Evolutionary conservation across 108 stramenopile genomes (phyloP).

Genomic region (Nitzschia sp.): DNA sequence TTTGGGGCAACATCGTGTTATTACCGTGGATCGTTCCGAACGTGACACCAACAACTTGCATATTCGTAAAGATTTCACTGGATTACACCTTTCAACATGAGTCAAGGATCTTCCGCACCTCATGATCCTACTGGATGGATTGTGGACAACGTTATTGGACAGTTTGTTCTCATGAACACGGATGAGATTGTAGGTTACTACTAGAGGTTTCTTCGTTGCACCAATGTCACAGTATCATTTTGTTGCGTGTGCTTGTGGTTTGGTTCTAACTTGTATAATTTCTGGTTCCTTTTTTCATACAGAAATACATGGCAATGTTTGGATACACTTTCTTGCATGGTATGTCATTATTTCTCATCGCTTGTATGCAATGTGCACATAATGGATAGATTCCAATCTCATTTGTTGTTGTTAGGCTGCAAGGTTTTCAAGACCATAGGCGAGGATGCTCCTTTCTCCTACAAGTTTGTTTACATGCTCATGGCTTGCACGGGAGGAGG

Average conservation of each 20-base stretch:
- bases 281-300: not conserved
- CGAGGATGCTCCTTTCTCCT: conserved; percentile 46
- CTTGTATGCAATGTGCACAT: not conserved
- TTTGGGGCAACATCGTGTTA: too few species aligned
- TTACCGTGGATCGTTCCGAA: too few species aligned
- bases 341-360: not conserved
- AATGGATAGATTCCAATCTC: not conserved
- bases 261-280: too few species aligned
- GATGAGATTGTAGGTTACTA: conserved; percentile 55
- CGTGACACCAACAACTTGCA: too few species aligned
- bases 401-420: conserved; percentile 27
- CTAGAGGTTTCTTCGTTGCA: too few species aligned
- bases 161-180: conserved; percentile 72
- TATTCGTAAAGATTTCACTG: too few species aligned
- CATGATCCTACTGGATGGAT: conserved; percentile 79
- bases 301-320: conserved; percentile 68
- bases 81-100: too few species aligned
- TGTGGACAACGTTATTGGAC: conserved; percentile 62
- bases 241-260: too few species aligned
- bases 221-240: too few species aligned
- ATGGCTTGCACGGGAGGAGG: conserved; percentile 87
- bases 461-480: conserved; percentile 73
- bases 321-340: conserved; percentile 82
- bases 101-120: too few species aligned
- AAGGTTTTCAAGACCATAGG: conserved; percentile 66